phyloP scores from a whole-genome alignment of 257 asterid species.

The Penstemon davidsonii region DNA sequence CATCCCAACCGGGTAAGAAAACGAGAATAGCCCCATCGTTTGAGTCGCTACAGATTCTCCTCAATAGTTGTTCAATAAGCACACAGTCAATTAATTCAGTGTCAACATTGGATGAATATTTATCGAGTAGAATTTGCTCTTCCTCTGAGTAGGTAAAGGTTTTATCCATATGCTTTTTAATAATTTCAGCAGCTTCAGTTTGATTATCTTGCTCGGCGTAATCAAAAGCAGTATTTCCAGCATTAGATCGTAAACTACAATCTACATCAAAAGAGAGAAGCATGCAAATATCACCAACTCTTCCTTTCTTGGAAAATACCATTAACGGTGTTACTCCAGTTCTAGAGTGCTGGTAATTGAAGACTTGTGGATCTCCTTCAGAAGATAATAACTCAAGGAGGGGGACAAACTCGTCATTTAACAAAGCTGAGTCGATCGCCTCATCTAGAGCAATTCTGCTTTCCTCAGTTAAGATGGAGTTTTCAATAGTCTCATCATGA shows the following conservation, averaged over 20 bases:
- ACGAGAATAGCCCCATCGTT: slow-evolving; percentile 81
- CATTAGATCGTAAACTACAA: slow-evolving; percentile 50
- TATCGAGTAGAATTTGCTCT: slow-evolving; percentile 62
- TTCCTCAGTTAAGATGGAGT: slow-evolving; percentile 55
- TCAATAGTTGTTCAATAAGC: slow-evolving; percentile 76
- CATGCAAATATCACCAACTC: slow-evolving; percentile 75
- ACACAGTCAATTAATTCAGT: slow-evolving; percentile 72
- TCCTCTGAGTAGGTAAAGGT: slow-evolving; percentile 41
- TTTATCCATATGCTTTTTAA: slow-evolving; percentile 61
- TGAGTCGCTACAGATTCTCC: slow-evolving; percentile 67
- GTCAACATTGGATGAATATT: slow-evolving; percentile 62
- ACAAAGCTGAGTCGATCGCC: slow-evolving; percentile 69
- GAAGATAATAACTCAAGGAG: slow-evolving; percentile 73
- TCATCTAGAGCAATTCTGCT: slow-evolving; percentile 68
- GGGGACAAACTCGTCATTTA: slow-evolving; percentile 64
- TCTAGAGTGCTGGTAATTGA: slow-evolving; percentile 72
- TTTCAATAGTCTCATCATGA: slow-evolving; percentile 33
- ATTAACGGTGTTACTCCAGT: slow-evolving; percentile 82
- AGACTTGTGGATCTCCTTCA: slow-evolving; percentile 46
- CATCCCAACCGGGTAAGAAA: slow-evolving; percentile 98
- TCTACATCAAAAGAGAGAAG: slow-evolving; percentile 84
- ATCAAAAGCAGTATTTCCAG: slow-evolving; percentile 68
- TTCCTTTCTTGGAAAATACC: slow-evolving; percentile 83
- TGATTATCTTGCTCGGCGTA: slow-evolving; percentile 64
- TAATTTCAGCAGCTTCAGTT: slow-evolving; percentile 61